phyloP scores from a whole-genome alignment of 371 early-diverging fungal species.

The Mucor circinelloides region DNA sequence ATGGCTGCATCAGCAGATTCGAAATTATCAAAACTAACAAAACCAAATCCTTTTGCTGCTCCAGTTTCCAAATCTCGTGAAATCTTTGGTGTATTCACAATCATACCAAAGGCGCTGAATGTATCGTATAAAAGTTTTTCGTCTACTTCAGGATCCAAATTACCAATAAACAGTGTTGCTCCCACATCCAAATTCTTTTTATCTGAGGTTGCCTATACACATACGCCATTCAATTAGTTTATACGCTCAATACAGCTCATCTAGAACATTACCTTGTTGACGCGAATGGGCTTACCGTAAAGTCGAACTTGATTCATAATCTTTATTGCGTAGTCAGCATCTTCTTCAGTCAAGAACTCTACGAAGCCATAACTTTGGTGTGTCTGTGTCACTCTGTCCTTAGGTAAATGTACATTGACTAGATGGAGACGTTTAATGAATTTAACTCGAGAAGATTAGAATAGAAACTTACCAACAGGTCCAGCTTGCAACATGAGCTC shows the following conservation, averaged over 20 bases:
- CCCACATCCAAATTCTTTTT: constrained; percentile 93
- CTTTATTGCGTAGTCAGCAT: constrained; percentile 96
- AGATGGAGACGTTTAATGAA: background rate
- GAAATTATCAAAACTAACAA: constrained; percentile 92
- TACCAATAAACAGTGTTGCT: constrained; percentile 96
- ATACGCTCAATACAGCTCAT: background rate
- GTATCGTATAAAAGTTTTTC: constrained; percentile 96
- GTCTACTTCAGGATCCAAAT: constrained; percentile 92
- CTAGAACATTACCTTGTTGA: constrained; percentile 77
- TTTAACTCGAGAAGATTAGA: background rate
- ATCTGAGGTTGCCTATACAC: constrained; percentile 78
- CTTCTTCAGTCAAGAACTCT: constrained; percentile 92
- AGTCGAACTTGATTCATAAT: constrained; percentile 96
- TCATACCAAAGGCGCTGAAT: constrained; percentile 92
- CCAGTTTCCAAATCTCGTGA: constrained; percentile 91
- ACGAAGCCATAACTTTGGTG: constrained; percentile 98
- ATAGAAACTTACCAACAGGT: constrained; percentile 76
- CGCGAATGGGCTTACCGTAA: constrained; percentile 93
- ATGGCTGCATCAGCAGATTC: constrained; percentile 96
- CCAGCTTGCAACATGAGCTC: constrained; percentile 98
- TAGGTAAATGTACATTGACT: constrained; percentile 96
- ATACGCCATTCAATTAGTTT: background rate
- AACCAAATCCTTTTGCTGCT: constrained; percentile 91
- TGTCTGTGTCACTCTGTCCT: constrained; percentile 94
- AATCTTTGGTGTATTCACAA: constrained; percentile 88